Evolutionary conservation across 345 rosid species (phyloP), one percentile per base, ranked within the genome.

Genomic region (Gossypium sturtianum): DNA sequence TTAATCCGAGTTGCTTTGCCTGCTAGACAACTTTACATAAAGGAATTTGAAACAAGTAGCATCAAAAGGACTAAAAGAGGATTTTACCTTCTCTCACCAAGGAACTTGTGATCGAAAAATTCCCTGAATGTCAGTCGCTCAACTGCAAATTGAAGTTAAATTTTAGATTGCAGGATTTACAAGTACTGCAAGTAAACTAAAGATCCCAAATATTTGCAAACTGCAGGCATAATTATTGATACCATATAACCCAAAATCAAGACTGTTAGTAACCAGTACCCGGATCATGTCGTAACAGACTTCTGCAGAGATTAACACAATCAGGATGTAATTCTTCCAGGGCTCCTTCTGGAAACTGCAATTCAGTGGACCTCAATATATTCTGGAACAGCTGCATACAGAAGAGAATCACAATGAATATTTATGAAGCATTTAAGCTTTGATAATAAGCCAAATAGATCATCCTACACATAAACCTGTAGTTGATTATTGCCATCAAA

Each of bases 101-200:
- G 80, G 83, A 92, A 90, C 81, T 75, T 84, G 84, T 92, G 95
- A 83, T 58, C 80, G 83, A 90, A 92, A 85, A 92, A 90, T 81
- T 92, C 97, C 62, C 76, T 76, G 82, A 92, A 92, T 61, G 86
- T 78, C 68, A 90, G 75, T 17, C 97, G 87, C 81, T 89, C 89
- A 84, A 82, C 95, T 92, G 87, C 78, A 82, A 78, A 78, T 25
- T 10, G 11, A 81, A 80, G 70, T 54, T 73, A 17, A 71, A 47
- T 45, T 49, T 69, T 47, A 73, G 8, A 54, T 2, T 25, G 19
- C n/a, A 57, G 16, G 69, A 41, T 60, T 48, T 1, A 79, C 38
- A 23, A 66, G 25, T 17, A n/a, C 17, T 52, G 56, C 74, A 68
- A 69, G 29, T 43, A 61, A 63, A 75, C 15, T 12, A 5, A 45